Base-by-base conservation (phyloP, 2,329 filamentous ascomycete genomes). In the Tolypocladium ophioglossoides region DNA sequence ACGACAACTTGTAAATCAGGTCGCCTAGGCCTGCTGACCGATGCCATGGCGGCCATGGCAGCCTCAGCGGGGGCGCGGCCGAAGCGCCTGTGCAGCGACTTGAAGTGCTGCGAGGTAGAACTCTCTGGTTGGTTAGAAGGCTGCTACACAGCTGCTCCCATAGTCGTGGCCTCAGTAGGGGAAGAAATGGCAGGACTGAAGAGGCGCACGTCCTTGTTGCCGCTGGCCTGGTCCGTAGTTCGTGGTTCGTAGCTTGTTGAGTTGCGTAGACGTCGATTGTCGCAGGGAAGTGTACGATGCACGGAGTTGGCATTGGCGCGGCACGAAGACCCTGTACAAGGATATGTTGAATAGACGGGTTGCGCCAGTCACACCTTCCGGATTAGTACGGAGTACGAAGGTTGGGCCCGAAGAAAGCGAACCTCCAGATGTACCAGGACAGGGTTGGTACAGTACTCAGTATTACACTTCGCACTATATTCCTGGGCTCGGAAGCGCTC, bases 1-100 rank as follows among this genome's bases (percentile, higher is more conserved):
- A 80, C 78, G 35, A 80, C 72, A 49, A 79, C 70, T 56, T 76
- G 71, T 55, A 80, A 65, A 57, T 79, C 74, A 54, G 74, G 72
- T 58, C 70, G 66, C 59, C 69, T 74, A 66, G 62, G 73, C 66
- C 62, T 70, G 63, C 14, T 40, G 37, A 30, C 37, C 12, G 24
- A 24, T 8, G 24, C 50, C 37, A 38, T 38, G 37, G 24, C 35
- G 37, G 20, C 37, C 49, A 40, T 39, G 37, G 37, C 32, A 48
- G 32, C 35, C 41, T 47, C n/a, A 30, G 37, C 41, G 50, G 53
- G 48, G 22, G 32, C 34, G 48, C 32, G 12, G 48, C 64, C 63
- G 65, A 61, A 54, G 61, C 56, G 59, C 56, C 47, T 37, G 30
- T 35, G 47, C 4, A 11, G 4, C 6, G 14, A n/a, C 32, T 37